Base-by-base conservation (phyloP, 169 alveolate genomes). In the Cryptosporidium sp. region DNA sequence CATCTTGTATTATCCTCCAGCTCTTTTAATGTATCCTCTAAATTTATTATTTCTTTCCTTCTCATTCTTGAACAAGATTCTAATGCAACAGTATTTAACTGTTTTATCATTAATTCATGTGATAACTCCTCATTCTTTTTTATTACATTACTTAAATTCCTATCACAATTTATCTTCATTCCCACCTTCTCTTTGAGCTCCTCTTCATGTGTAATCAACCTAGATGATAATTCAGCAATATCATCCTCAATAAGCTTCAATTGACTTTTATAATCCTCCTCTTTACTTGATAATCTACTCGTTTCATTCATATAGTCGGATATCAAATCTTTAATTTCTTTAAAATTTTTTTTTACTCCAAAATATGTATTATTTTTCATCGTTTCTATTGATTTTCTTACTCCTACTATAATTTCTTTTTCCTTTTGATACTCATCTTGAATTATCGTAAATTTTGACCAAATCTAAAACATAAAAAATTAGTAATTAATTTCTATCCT, bases 1-100 rank as follows among this genome's bases (percentile, higher is more conserved):
- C 89, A 80, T 31, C 68, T 62, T 42, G 75, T 80, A 39, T 37
- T 80, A 33, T 80, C 89, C 35, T 80, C 89, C 18, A 80, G 37
- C 31, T 60, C 75, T 29, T 44, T 80, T 44, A 80, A 65, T 42
- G 16, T 62, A 5, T 42, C 89, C 51, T 80, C 89, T 58, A 62
- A 23, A 21, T 29, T n/a, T 9, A 62, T 26, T 21, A 62, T 3
- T 51, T 29, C 56, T 21, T 62, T 80, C 7, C n/a, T 65, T 16
- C 65, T 60, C 21, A 80, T 52, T 18, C n/a, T 33, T 18, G 33
- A 80, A 45, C 89, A 62, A 42, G 89, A 58, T 62, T 80, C 89
- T 9, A 62, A n/a, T 23, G 89, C 61, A 7, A 80, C 1, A 14
- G 65, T 65, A 42, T 23, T 45, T 61, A 62, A 31, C 75, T 80